Evolutionary conservation across 441 rosid genomes (phyloP).

Genomic region (Pelargonium cotyledonis): DNA sequence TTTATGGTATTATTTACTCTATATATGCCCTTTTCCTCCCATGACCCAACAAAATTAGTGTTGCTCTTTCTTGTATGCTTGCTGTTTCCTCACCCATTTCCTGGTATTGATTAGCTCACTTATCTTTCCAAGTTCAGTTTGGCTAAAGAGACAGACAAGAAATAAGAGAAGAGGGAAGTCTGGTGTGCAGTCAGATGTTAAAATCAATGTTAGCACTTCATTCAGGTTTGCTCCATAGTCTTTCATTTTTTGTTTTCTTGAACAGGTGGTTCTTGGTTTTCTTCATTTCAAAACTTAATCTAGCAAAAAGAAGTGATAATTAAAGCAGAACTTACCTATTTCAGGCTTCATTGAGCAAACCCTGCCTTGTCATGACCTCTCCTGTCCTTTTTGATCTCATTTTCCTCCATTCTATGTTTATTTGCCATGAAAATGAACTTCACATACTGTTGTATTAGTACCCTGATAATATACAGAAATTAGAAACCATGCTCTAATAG

Average conservation of each 20-base stretch:
- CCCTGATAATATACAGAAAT: background rate
- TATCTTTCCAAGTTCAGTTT: slow-evolving; percentile 1
- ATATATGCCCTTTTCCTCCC: background rate
- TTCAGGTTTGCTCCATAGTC: background rate
- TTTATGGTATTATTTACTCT: slow-evolving; percentile 15
- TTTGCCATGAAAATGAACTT: no score
- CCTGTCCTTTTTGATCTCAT: background rate
- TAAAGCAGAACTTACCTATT: background rate
- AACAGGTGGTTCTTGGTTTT: background rate
- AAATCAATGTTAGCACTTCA: background rate
- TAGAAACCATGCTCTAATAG: background rate
- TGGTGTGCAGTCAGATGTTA: background rate
- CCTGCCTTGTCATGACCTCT: background rate
- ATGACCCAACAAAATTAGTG: background rate
- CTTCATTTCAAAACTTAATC: background rate
- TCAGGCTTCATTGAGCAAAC: background rate
- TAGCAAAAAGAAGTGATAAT: background rate
- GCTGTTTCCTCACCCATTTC: background rate
- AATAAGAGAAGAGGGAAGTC: background rate
- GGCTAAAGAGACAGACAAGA: background rate
- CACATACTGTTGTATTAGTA: background rate
- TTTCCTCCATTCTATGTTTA: background rate
- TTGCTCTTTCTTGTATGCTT: background rate
- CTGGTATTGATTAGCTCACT: background rate
- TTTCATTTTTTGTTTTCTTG: background rate